Percentiles rank a stretch among this genome's conserved stretches.
phyloP scores from a whole-genome alignment of 495 filamentous ascomycete genomes.

The Podospora comata region DNA sequence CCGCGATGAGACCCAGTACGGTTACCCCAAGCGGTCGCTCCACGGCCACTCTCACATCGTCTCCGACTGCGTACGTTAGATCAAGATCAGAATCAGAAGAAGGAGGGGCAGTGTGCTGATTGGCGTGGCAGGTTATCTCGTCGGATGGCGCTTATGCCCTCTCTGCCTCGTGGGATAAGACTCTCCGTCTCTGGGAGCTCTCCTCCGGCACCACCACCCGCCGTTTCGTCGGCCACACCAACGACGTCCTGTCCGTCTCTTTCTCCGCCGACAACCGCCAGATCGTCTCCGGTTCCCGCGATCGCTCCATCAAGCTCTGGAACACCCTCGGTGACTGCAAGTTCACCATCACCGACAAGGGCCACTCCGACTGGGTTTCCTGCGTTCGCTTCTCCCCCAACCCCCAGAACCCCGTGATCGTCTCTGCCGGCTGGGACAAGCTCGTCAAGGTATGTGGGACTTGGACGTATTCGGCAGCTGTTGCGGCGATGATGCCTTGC shows the following conservation, averaged over 20 bases:
- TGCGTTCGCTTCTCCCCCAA: slow-evolving; percentile 99
- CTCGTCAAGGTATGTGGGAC: slow-evolving; percentile 89
- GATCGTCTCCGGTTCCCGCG: slow-evolving; percentile 98
- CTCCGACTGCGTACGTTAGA: slow-evolving; percentile 91
- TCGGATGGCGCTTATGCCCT: slow-evolving; percentile 99
- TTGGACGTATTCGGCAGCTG: not conserved
- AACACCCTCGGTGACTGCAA: slow-evolving; percentile 99
- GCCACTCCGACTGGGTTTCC: slow-evolving; percentile 98
- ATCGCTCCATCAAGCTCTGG: slow-evolving; percentile 99
- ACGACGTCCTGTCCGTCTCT: slow-evolving; percentile 98
- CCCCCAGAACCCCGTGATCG: slow-evolving; percentile 99
- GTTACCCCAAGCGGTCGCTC: slow-evolving; percentile 97
- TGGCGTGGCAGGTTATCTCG: slow-evolving; percentile 80
- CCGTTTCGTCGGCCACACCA: slow-evolving; percentile 97
- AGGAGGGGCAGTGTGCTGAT: slow-evolving; percentile 33
- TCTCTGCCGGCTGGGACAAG: slow-evolving; percentile 99
- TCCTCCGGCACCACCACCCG: slow-evolving; percentile 93
- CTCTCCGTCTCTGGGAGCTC: slow-evolving; percentile 98
- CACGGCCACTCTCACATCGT: slow-evolving; percentile 99
- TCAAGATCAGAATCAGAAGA: not conserved
- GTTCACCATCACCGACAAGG: slow-evolving; percentile 99
- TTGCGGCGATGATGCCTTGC: slow-evolving; percentile 75
- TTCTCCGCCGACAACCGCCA: slow-evolving; percentile 99
- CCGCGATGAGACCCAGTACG: slow-evolving; percentile 94
- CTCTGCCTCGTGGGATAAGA: slow-evolving; percentile 99